A percentile compares a stretch with the other conserved stretches of the same genome.
These are phyloP conservation scores for Kluyveromyces wickerhamii DNA, from an alignment of 805 yeast genomes.

Conservation along the genomic window DNA sequence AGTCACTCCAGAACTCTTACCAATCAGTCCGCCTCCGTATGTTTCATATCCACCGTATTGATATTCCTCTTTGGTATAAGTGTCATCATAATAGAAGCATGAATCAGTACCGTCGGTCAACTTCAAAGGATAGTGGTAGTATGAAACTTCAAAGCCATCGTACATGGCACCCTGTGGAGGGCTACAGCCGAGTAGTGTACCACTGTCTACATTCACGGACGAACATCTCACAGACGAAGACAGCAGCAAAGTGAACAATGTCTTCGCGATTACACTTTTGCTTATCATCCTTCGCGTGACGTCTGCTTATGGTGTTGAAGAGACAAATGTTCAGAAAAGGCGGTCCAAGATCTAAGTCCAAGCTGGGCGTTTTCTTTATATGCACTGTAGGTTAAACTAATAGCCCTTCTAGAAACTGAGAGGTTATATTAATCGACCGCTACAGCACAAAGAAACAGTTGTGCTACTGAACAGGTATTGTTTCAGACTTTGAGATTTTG, in stretches of 20 bases:
- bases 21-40: conserved; percentile 7
- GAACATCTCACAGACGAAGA: neutral
- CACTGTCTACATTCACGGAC: neutral
- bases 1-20: conserved; percentile 7
- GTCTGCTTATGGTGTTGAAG: neutral
- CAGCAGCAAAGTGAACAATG: neutral
- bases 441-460: too few species aligned
- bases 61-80: neutral
- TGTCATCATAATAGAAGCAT: conserved; percentile 1
- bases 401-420: too few species aligned
- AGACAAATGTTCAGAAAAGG: neutral
- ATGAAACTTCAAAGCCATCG: conserved; percentile 2
- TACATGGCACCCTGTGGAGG: neutral
- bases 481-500: too few species aligned
- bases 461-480: too few species aligned
- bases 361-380: neutral
- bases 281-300: too few species aligned
- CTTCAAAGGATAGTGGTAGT: conserved; percentile 3
- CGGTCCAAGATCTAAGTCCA: neutral
- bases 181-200: neutral
- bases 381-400: neutral
- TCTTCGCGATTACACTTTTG: neutral
- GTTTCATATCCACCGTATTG: conserved; percentile 8
- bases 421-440: too few species aligned
- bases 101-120: neutral